Percentiles rank a stretch among this genome's conserved stretches.
Conservation (phyloP, 148 eudicot genomes). For the Rhododendron williamsianum region DNA sequence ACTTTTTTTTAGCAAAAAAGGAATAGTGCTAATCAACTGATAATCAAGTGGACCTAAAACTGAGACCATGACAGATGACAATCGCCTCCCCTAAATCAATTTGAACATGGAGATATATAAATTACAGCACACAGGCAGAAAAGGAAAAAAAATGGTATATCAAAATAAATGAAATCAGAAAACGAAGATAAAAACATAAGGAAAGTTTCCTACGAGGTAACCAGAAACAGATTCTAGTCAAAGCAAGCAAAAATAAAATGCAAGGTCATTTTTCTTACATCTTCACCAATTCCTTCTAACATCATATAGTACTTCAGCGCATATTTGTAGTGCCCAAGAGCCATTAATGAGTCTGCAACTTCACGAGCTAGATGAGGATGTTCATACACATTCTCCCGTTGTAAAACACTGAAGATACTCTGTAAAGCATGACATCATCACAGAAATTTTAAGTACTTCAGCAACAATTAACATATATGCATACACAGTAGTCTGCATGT, state of each 20-base stretch:
- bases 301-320: conserved; percentile 75
- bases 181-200: background rate
- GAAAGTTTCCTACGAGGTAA: background rate
- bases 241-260: background rate
- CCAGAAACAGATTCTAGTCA: background rate
- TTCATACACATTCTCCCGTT: conserved; percentile 31
- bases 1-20: background rate
- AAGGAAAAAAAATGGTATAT: background rate
- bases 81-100: background rate
- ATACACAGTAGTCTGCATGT: background rate
- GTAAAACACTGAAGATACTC: conserved; percentile 55
- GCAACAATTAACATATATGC: background rate
- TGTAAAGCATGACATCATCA: conserved; percentile 22
- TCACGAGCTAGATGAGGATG: conserved; percentile 43
- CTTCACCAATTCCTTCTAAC: conserved; percentile 41
- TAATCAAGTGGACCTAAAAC: background rate
- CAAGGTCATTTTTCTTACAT: conserved; percentile 29
- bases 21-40: background rate
- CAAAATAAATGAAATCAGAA: background rate
- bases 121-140: background rate
- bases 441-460: conserved; percentile 22
- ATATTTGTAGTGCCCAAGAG: conserved; percentile 45
- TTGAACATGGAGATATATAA: background rate
- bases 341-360: conserved; percentile 57
- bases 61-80: background rate